These are phyloP conservation scores for Polygonum maritimum DNA, from an alignment of 148 eudicot genomes.

Conservation along the genomic window DNA sequence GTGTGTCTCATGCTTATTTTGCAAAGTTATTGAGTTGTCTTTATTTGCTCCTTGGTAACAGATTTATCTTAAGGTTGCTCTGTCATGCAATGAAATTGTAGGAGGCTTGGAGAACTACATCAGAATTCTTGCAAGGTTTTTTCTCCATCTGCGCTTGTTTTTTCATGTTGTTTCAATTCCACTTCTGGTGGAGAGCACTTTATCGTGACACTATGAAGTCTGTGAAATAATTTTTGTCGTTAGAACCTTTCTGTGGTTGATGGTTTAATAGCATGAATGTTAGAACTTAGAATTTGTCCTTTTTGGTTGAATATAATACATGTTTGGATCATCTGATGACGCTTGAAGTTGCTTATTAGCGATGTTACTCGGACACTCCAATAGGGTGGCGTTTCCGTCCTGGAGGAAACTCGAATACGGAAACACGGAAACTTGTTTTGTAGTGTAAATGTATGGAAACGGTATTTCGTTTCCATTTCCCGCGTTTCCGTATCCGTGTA, in stretches of 20 bases:
- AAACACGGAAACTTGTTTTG: no score
- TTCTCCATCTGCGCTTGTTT: neutral
- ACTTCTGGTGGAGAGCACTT: neutral
- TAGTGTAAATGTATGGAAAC: no score
- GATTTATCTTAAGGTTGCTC: neutral
- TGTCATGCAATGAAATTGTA: neutral
- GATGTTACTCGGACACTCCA: no score
- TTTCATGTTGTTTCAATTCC: neutral
- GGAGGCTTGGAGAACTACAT: neutral
- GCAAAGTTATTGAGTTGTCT: neutral
- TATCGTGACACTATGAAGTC: neutral
- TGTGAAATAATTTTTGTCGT: neutral
- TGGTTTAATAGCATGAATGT: neutral
- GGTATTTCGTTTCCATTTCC: no score
- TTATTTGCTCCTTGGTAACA: neutral
- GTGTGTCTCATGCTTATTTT: neutral
- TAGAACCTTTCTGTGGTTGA: neutral
- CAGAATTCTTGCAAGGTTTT: neutral
- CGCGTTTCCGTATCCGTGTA: no score
- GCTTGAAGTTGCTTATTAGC: no score
- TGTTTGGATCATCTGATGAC: no score
- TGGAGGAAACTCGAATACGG: no score
- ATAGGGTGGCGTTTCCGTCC: no score
- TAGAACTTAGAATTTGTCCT: neutral
- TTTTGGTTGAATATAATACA: neutral